Percentiles rank a stretch among this genome's conserved stretches.
These are phyloP conservation scores for Fragaria nilgerrensis DNA, from an alignment of 306 rosid species.

Conservation along the genomic window DNA sequence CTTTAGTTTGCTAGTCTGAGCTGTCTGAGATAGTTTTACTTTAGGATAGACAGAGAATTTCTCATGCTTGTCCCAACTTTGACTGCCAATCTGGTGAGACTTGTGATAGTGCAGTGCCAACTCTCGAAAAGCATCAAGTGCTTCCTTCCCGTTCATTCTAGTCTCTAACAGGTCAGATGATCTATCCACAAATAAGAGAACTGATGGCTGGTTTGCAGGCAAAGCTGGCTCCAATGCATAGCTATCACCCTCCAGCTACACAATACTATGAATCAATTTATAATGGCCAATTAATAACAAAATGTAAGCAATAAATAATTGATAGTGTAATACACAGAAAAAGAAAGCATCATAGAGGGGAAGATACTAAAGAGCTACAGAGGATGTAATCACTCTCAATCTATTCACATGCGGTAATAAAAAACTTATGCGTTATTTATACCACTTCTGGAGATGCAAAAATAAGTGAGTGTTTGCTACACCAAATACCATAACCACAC, in stretches of 20 bases:
- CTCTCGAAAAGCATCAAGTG: conserved; percentile 62
- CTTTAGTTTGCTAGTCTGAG: conserved; percentile 51
- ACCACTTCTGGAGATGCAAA: background rate
- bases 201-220: conserved; percentile 73
- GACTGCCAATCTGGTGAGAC: conserved; percentile 38
- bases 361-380: background rate
- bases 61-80: conserved; percentile 31
- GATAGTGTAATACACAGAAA: background rate
- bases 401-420: background rate
- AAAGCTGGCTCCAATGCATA: conserved; percentile 47
- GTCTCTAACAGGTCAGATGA: conserved; percentile 58
- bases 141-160: conserved; percentile 56
- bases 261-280: conserved; percentile 11
- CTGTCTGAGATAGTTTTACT: conserved; percentile 49
- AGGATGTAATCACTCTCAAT: background rate
- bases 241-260: conserved; percentile 75
- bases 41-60: conserved; percentile 51
- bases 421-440: background rate
- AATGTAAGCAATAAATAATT: conserved; percentile 4
- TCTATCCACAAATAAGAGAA: conserved; percentile 84
- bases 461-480: background rate
- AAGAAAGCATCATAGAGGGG: background rate
- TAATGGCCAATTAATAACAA: background rate
- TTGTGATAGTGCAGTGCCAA: conserved; percentile 55
- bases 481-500: background rate